A percentile compares a stretch with the other conserved stretches of the same genome.
phyloP scores from a whole-genome alignment of 2,329 filamentous ascomycete species.

The Metarhizium sp. region DNA sequence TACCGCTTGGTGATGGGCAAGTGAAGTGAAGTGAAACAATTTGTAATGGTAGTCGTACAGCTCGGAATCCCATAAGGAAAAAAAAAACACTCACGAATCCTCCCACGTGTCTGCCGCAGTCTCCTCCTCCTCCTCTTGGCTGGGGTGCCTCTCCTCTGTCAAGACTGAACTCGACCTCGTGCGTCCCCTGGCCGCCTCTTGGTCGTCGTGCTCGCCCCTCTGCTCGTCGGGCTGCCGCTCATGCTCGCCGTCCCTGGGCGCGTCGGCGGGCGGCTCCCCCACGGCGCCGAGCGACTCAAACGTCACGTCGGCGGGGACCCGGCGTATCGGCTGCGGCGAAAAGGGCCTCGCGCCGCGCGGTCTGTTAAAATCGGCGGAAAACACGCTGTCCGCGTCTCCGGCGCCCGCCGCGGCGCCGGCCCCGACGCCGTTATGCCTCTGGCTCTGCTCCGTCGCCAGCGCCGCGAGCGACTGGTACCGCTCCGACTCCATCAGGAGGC shows the following conservation, averaged over 20 bases:
- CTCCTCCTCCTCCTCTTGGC: neutral
- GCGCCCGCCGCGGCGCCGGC: constrained; percentile 14
- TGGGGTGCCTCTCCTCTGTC: neutral
- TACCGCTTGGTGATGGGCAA: neutral
- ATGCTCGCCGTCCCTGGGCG: constrained; percentile 5
- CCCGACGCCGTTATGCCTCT: neutral
- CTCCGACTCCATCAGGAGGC: constrained; percentile 41
- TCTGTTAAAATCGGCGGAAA: constrained; percentile 43
- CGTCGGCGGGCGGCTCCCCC: constrained; percentile 6
- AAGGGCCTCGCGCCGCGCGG: constrained; percentile 48
- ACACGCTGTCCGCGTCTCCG: constrained; percentile 40
- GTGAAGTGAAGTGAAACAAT: neutral
- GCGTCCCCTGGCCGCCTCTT: constrained; percentile 2
- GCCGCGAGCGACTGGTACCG: constrained; percentile 50
- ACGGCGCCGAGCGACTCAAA: constrained; percentile 26
- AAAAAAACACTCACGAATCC: neutral
- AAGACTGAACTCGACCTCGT: neutral
- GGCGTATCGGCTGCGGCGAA: constrained; percentile 44
- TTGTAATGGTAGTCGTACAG: neutral
- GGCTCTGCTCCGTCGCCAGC: constrained; percentile 23
- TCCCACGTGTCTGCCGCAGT: constrained; percentile 1
- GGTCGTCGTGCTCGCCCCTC: constrained; percentile 6
- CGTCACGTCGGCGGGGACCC: constrained; percentile 30
- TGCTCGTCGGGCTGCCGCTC: neutral
- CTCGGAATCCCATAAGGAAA: neutral